Evolutionary conservation across 2,329 filamentous ascomycete genomes (phyloP), one percentile per base, ranked within the genome.

Genomic region (Trichoderma oligosporum): DNA sequence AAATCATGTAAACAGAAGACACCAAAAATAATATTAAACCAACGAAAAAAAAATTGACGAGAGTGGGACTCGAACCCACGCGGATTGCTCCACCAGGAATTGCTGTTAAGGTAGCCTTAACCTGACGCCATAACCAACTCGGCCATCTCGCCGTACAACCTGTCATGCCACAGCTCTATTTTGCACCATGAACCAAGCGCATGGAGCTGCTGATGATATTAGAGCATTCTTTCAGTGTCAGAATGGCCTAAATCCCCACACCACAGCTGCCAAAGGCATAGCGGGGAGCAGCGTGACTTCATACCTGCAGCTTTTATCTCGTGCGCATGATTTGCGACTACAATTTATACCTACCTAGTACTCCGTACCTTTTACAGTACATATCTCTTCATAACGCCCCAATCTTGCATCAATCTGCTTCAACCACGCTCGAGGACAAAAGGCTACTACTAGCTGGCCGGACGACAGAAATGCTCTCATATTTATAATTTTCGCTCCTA

Each of bases 61-160:
- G 57, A 59, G 57, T 59, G 57, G 57, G 57, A 59, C 42, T 59
- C 57, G 57, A 59, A 59, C 57, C 57, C 57, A 59, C 57, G 57
- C 55, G 58, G 58, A 60, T 57, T 60, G 58, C 58, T 60, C 58
- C 58, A 60, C 58, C 58, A 60, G 58, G 58, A 57, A 60, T 60
- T 56, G 41, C 52, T 57, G 54, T 59, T 59, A 59, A 59, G 57
- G 57, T 59, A 52, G 44, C 57, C 57, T 59, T 59, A 59, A 59
- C 57, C 57, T 59, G 57, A 53, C 57, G 57, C 57, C 57, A 59
- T 59, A 59, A 59, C 57, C 57, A 57, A 56, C 58, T 60, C 58
- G 58, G 53, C 53, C 58, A 60, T 60, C 58, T 60, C 53, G 46
- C 58, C 58, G 27, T 51, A 42, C 25, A 20, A 45, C 29, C 7